These are phyloP conservation scores for Wickerhamomyces strasburgensis DNA, from an alignment of 805 yeast genomes.

Conservation along the genomic window DNA sequence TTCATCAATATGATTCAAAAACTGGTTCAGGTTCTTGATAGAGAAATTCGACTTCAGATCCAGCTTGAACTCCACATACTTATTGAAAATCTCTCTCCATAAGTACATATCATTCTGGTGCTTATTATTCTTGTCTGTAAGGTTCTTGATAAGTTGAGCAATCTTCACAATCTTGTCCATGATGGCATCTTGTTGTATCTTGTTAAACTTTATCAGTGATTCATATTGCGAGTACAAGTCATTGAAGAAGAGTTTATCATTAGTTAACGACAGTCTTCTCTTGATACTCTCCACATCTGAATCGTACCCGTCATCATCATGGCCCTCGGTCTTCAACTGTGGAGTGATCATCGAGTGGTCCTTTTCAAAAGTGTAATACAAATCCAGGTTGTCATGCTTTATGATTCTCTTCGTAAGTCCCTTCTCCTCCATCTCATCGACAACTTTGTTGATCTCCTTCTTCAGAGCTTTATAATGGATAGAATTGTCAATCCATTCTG, in stretches of 20 bases:
- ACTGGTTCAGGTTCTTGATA: conserved; percentile 42
- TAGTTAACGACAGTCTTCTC: conserved; percentile 6
- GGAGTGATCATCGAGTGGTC: conserved; percentile 7
- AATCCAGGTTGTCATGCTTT: conserved; percentile 3
- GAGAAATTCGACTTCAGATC: conserved; percentile 48
- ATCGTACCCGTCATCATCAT: conserved; percentile 5
- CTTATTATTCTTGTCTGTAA: conserved; percentile 20
- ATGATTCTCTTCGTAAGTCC: conserved; percentile 48
- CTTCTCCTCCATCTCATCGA: conserved; percentile 51
- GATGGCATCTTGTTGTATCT: conserved; percentile 41
- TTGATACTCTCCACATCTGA: conserved; percentile 9
- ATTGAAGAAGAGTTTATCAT: conserved; percentile 18
- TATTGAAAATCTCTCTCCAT: conserved; percentile 66
- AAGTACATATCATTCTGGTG: conserved; percentile 52
- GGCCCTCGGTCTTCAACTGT: conserved; percentile 5
- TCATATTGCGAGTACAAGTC: conserved; percentile 14
- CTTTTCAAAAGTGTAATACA: conserved; percentile 19
- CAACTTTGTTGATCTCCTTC: conserved; percentile 61
- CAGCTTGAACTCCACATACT: conserved; percentile 62
- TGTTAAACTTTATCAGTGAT: conserved; percentile 32
- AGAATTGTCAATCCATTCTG: conserved; percentile 62
- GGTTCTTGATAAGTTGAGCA: conserved; percentile 29
- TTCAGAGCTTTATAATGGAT: conserved; percentile 69
- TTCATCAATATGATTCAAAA: conserved; percentile 35
- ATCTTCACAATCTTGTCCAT: conserved; percentile 8